phyloP scores from a whole-genome alignment of 495 filamentous ascomycete genomes.

The Neurospora cerealis region DNA sequence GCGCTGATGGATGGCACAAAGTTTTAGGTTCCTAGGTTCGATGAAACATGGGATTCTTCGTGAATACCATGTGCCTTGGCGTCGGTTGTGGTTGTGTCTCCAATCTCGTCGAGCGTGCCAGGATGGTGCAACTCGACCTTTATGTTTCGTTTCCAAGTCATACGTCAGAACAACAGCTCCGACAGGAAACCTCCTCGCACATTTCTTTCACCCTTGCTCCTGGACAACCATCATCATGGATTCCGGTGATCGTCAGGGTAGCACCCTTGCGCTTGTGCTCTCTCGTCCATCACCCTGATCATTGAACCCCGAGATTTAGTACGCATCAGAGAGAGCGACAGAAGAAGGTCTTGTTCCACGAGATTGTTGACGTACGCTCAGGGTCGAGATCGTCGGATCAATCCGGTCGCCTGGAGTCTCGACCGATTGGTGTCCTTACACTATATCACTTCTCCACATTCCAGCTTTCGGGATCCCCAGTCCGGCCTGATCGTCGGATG shows the following conservation, averaged over 20 bases:
- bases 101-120: not conserved
- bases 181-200: not conserved
- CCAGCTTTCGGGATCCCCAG: not conserved
- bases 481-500: not conserved
- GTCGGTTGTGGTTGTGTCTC: not conserved
- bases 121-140: not conserved
- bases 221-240: not conserved
- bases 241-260: not conserved
- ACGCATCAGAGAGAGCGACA: not conserved
- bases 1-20: not conserved
- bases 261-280: not conserved
- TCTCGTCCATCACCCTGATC: not conserved
- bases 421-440: not conserved
- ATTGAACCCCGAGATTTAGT: not conserved
- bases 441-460: not conserved
- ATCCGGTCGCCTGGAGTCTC: not conserved
- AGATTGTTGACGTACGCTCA: not conserved
- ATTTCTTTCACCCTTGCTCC: not conserved
- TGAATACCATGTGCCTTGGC: not conserved
- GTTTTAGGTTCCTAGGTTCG: not conserved
- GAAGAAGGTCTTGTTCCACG: not conserved
- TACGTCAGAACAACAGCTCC: not conserved
- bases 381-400: not conserved
- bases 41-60: not conserved
- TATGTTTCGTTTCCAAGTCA: not conserved